These are phyloP conservation scores for Ceratocystis alfenasii DNA, from an alignment of 2,329 filamentous ascomycete genomes.

Conservation along the genomic window DNA sequence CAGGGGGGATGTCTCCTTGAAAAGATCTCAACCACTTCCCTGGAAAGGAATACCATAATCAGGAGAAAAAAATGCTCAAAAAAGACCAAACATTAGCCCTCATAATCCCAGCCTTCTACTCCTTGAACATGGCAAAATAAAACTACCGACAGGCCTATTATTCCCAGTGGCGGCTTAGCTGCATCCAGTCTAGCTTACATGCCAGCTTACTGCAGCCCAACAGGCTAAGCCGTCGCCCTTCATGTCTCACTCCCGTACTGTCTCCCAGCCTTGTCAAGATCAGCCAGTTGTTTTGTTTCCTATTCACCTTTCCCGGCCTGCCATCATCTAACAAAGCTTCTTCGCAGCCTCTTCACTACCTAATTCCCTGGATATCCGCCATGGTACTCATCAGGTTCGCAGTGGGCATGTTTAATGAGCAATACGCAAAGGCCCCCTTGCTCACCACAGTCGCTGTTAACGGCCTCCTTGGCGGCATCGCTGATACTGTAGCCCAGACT, in stretches of 20 bases:
- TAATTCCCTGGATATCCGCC: slow-evolving; percentile 15
- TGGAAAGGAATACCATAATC: too few species aligned
- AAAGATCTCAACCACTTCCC: too few species aligned
- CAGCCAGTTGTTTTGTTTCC: background rate
- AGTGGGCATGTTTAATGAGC: slow-evolving; percentile 12
- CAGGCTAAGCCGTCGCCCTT: background rate
- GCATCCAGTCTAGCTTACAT: background rate
- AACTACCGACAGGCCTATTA: background rate
- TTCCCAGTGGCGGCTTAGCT: background rate
- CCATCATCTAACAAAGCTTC: background rate
- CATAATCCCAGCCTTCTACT: background rate
- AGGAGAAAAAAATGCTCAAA: background rate
- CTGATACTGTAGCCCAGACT: slow-evolving; percentile 89
- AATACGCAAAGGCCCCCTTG: slow-evolving; percentile 38
- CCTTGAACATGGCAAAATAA: background rate
- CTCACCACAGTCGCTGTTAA: slow-evolving; percentile 99
- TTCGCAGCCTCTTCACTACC: slow-evolving; percentile 17
- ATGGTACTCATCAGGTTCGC: slow-evolving; percentile 15
- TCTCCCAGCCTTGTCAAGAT: background rate
- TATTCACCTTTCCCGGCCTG: background rate
- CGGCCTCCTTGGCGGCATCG: slow-evolving; percentile 84
- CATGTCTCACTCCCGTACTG: background rate
- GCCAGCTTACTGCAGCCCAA: background rate
- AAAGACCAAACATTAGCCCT: background rate
- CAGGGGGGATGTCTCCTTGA: background rate